Percentiles rank a stretch among this genome's conserved stretches.
phyloP scores from a whole-genome alignment of 208 protist genomes.

The Herpetomonas samuelpessoai region DNA sequence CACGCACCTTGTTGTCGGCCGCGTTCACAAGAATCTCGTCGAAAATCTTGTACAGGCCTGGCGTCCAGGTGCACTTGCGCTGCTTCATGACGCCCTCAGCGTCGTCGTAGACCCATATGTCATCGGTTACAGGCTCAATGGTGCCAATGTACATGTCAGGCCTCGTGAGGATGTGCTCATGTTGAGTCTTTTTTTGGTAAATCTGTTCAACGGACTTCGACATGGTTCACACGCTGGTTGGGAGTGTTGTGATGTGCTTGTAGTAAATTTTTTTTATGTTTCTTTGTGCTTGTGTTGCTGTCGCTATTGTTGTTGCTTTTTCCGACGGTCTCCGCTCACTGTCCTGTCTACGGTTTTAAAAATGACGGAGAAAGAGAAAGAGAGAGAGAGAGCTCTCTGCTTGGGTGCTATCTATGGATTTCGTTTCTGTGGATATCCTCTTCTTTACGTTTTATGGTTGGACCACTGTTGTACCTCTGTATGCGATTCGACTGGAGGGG shows the following conservation, averaged over 20 bases:
- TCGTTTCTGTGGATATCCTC: no score
- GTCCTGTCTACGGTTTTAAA: no score
- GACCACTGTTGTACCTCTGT: no score
- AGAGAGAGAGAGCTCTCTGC: no score
- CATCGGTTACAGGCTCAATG: conserved; percentile 87
- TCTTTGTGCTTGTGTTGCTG: conserved; percentile 12
- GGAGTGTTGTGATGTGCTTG: conserved; percentile 5
- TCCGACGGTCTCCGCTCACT: no score
- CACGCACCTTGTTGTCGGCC: conserved; percentile 99
- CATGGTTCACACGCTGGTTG: conserved; percentile 22
- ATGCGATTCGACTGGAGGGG: no score
- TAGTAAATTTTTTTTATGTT: conserved; percentile 14
- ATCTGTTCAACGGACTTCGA: conserved; percentile 92
- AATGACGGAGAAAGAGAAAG: no score
- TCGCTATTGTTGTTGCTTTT: no score
- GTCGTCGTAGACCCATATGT: conserved; percentile 96
- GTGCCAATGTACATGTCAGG: conserved; percentile 99
- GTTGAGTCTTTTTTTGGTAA: conserved; percentile 97
- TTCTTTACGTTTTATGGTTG: no score
- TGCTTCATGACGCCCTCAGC: conserved; percentile 90
- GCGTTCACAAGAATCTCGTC: conserved; percentile 99
- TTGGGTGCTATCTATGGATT: no score
- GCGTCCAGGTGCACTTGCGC: conserved; percentile 95
- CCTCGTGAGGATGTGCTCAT: conserved; percentile 98
- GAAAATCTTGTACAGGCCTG: conserved; percentile 99